Conservation (phyloP, 2,329 filamentous ascomycete species). For the Blastomyces gilchristii region DNA sequence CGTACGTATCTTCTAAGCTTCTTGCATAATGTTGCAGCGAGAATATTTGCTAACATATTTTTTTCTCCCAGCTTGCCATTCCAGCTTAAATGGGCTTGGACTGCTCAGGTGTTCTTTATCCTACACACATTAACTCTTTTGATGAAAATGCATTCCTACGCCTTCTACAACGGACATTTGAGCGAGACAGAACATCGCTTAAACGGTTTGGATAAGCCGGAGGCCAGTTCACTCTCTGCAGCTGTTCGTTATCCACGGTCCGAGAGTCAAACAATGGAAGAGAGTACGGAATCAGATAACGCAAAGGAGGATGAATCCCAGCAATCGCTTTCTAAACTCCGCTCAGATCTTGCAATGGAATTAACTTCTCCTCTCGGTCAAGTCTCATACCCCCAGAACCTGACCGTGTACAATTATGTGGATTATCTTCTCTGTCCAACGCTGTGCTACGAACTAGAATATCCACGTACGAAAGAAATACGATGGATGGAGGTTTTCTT, state of each 20-base stretch:
- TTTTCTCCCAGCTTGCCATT: conserved; percentile 56
- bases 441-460: conserved; percentile 94
- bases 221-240: conserved; percentile 52
- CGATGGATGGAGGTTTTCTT: conserved; percentile 72
- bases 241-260: conserved; percentile 63
- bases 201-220: conserved; percentile 68
- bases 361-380: conserved; percentile 83
- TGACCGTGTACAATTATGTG: conserved; percentile 69
- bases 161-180: conserved; percentile 95
- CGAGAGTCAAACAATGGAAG: conserved; percentile 3
- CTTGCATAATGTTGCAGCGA: background rate
- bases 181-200: conserved; percentile 77
- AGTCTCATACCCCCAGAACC: conserved; percentile 80
- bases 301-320: conserved; percentile 26
- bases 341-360: conserved; percentile 81
- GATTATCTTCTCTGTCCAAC: conserved; percentile 91
- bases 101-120: conserved; percentile 86
- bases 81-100: conserved; percentile 85
- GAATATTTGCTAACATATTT: conserved; percentile 15
- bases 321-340: conserved; percentile 54
- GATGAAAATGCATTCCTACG: conserved; percentile 99
- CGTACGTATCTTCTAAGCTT: conserved; percentile 33
- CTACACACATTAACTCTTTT: conserved; percentile 82
- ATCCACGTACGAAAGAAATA: conserved; percentile 66
- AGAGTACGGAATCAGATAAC: conserved; percentile 15